Evolutionary conservation across 2,329 filamentous ascomycete genomes (phyloP).

Genomic region (Apiospora pterosperma): DNA sequence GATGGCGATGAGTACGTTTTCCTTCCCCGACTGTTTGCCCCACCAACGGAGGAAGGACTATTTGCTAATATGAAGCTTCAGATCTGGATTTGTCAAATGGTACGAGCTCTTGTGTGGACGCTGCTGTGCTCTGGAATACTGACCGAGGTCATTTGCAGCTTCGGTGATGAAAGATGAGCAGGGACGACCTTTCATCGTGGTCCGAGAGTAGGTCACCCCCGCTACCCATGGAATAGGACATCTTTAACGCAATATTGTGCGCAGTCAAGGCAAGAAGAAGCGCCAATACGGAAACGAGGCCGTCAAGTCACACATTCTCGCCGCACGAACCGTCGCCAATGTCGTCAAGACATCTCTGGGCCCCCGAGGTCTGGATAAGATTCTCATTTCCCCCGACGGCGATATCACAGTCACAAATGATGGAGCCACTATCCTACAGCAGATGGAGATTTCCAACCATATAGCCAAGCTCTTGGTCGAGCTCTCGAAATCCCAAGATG

Average conservation of each 20-base stretch:
- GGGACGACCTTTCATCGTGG: constrained; percentile 95
- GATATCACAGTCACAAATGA: constrained; percentile 99
- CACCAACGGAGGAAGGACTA: constrained; percentile 14
- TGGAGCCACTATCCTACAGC: constrained; percentile 92
- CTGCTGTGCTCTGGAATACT: constrained; percentile 5
- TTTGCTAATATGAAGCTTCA: constrained; percentile 34
- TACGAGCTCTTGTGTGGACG: constrained; percentile 39
- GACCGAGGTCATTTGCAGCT: constrained; percentile 38
- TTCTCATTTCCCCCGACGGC: constrained; percentile 95
- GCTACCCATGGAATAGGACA: not conserved
- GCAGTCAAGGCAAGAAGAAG: constrained; percentile 94
- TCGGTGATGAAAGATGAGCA: constrained; percentile 93
- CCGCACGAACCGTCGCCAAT: constrained; percentile 91
- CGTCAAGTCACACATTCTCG: constrained; percentile 96
- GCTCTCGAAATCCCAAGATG: constrained; percentile 96
- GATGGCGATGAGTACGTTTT: constrained; percentile 58
- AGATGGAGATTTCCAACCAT: constrained; percentile 99
- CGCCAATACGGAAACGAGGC: constrained; percentile 94
- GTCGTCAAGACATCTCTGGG: constrained; percentile 97
- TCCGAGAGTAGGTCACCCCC: constrained; percentile 76
- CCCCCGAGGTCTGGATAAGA: constrained; percentile 95
- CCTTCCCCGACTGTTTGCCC: constrained; percentile 10
- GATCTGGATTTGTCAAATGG: constrained; percentile 83
- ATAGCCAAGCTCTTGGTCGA: constrained; percentile 96
- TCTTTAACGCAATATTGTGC: not conserved